Base-by-base conservation (phyloP, 2,329 filamentous ascomycete species). In the Coccinonectria pachysandricola region DNA sequence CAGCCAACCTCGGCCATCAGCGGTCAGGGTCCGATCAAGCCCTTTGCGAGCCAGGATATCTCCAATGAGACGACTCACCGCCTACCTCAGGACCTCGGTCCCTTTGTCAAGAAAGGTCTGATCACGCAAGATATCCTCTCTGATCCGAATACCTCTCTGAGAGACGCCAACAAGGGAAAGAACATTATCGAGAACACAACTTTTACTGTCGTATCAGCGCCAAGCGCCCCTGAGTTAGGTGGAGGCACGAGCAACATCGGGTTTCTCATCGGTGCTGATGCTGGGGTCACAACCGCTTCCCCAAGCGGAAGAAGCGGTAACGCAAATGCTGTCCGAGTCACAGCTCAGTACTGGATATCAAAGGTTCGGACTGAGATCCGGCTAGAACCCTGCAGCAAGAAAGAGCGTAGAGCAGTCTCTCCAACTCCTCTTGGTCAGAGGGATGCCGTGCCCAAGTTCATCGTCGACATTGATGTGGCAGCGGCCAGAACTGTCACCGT, bases 101-200 rank as follows among this genome's bases (percentile, higher is more conserved):
- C 32, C 7, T 54, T 50, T 31, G 40, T 43, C 13, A 30, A 38
- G 2, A 43, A 34, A 1, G 43, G 42, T 0, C 55, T 51, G 2
- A 56, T 58, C 30, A 56, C 49, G 0, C 42, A 50, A 13, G 40
- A 27, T 1, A 50, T 52, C 15, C 20, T 57, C 10, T 18, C 23
- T 2, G 32, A 57, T 30, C 49, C 51, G 3, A 54, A 48, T 32
- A 20, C 15, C 4, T 29, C 56, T 7, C 33, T 56, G 6, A 23
- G 15, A 3, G 36, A 50, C 3, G 52, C 45, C 22, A 51, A 48
- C 26, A 20, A 37, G 10, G 44, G 46, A 11, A 45, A 51, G 37
- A 45, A 38, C 1, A 54, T 58, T 26, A 33, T 37, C 8, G 28
- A 53, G 8, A 48, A 42, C 3, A 47, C 40, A 8, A 35, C 37